Base-by-base conservation (phyloP, 129 eudicot species). In the Logfia minima region DNA sequence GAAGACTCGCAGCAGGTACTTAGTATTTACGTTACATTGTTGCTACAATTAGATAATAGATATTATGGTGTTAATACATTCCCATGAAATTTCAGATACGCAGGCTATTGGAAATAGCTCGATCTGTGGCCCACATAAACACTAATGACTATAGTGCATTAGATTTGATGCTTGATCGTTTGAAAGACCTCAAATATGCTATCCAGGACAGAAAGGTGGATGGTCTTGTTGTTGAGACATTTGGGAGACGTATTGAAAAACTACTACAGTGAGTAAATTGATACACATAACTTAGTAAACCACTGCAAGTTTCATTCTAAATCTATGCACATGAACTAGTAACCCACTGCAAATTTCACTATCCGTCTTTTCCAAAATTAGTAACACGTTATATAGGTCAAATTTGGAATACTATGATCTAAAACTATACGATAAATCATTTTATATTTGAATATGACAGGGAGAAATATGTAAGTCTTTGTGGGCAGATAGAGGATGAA, bases 201-300 rank as follows among this genome's bases (percentile, higher is more conserved):
- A 89, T 91, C 66, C 92, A 95, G 60, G 97, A 92, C 72, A 88
- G 99, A 86, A 95, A 92, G 86, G 99, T 85, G 89, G 99, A 95
- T 85, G 99, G 96, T 34, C 99, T 95, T 80, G 94, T 91, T 76
- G 99, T 95, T 37, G 97, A 95, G 83, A 95, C 99, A 64, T 95
- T 95, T 70, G 99, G 99, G 76, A 88, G 97, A 83, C 96, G 99
- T 79, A 95, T 89, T 79, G 99, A 95, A 86, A 95, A 88, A 81
- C 76, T 95, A 81, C 76, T 95, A 82, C 97, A 95, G 97, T 92
- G 79, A 89, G 97, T 89, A 32, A 16, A 65, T 65, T 4, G 17
- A 65, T 65, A 45, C 21, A 65, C 37, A 65, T 65, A 31, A 22
- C 14, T 58, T 21, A 4, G 22, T 55, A 18, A 55, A 5, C 61